Evolutionary conservation across 495 filamentous ascomycete genomes (phyloP).

Genomic region (Podospora anserina): DNA sequence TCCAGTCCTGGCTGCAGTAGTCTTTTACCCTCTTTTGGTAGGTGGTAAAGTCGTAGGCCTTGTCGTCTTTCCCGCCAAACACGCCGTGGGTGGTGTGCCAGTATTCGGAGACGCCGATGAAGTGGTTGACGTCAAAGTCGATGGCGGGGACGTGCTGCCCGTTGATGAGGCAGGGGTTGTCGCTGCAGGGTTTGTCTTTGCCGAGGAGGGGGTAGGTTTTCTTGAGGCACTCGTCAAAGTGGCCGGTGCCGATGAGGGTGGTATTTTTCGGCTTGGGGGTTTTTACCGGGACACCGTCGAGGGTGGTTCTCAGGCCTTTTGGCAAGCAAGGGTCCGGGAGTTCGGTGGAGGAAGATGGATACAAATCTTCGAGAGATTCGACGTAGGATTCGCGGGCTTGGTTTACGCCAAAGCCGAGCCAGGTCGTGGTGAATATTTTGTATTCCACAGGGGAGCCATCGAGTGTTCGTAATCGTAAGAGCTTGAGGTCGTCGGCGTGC

Average conservation of each 20-base stretch:
- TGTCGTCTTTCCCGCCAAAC: slow-evolving; percentile 78
- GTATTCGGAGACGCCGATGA: slow-evolving; percentile 96
- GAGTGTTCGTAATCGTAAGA: slow-evolving; percentile 78
- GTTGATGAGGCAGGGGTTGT: slow-evolving; percentile 82
- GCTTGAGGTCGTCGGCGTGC: slow-evolving; percentile 83
- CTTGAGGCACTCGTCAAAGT: slow-evolving; percentile 79
- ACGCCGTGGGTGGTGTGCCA: slow-evolving; percentile 98
- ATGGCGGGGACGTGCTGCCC: slow-evolving; percentile 91
- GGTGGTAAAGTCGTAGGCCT: slow-evolving; percentile 84
- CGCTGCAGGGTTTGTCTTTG: slow-evolving; percentile 80
- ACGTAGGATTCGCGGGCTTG: slow-evolving; percentile 83
- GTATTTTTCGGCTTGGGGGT: slow-evolving; percentile 30
- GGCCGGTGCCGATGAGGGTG: slow-evolving; percentile 72
- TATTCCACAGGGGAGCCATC: slow-evolving; percentile 75
- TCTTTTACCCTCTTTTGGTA: slow-evolving; percentile 82
- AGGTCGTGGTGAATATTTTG: slow-evolving; percentile 89
- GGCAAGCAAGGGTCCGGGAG: slow-evolving; percentile 92
- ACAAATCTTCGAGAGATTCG: slow-evolving; percentile 60
- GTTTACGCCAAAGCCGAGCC: slow-evolving; percentile 94
- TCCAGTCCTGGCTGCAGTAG: slow-evolving; percentile 85
- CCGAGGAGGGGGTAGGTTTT: slow-evolving; percentile 83
- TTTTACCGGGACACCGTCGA: slow-evolving; percentile 53
- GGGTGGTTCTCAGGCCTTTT: slow-evolving; percentile 63
- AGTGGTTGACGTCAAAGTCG: slow-evolving; percentile 97
- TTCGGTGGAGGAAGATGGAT: slow-evolving; percentile 55